Conservation (phyloP, 768 basidiomycete species). For the Trametes cubensis region DNA sequence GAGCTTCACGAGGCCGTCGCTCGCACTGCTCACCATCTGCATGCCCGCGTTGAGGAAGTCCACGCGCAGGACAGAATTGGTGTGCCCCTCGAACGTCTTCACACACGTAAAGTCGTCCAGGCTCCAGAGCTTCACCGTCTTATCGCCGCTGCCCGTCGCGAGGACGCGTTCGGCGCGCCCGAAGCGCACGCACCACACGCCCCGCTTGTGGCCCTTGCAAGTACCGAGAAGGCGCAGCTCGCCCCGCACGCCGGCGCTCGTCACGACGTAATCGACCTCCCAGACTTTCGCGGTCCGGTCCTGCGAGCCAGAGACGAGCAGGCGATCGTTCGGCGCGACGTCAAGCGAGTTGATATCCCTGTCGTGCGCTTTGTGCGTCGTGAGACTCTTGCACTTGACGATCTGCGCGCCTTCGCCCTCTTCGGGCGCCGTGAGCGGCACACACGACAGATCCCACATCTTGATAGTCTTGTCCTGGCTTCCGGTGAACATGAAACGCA, state of each 20-base stretch:
- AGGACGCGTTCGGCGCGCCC: conserved; percentile 79
- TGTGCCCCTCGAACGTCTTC: conserved; percentile 97
- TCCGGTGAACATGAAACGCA: conserved; percentile 87
- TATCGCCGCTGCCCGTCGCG: conserved; percentile 94
- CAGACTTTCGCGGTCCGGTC: conserved; percentile 94
- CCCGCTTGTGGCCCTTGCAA: conserved; percentile 95
- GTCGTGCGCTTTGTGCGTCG: conserved; percentile 91
- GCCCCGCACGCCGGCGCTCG: conserved; percentile 51
- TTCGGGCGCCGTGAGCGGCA: conserved; percentile 31
- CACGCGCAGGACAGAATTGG: conserved; percentile 92
- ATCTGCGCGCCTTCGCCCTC: conserved; percentile 31
- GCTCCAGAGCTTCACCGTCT: conserved; percentile 93
- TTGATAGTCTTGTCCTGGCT: conserved; percentile 98
- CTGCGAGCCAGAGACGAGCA: conserved; percentile 93
- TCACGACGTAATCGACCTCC: conserved; percentile 59
- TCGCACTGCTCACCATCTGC: conserved; percentile 88
- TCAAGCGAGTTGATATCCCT: conserved; percentile 99
- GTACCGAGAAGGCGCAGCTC: conserved; percentile 78
- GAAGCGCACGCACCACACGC: conserved; percentile 94
- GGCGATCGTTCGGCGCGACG: conserved; percentile 82
- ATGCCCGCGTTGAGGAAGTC: conserved; percentile 83
- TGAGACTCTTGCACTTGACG: conserved; percentile 70
- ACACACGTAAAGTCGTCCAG: conserved; percentile 92
- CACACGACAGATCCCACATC: conserved; percentile 88
- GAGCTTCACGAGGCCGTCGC: conserved; percentile 93